phyloP scores from a whole-genome alignment of 2,329 filamentous ascomycete species.

The Ophiostoma ips region DNA sequence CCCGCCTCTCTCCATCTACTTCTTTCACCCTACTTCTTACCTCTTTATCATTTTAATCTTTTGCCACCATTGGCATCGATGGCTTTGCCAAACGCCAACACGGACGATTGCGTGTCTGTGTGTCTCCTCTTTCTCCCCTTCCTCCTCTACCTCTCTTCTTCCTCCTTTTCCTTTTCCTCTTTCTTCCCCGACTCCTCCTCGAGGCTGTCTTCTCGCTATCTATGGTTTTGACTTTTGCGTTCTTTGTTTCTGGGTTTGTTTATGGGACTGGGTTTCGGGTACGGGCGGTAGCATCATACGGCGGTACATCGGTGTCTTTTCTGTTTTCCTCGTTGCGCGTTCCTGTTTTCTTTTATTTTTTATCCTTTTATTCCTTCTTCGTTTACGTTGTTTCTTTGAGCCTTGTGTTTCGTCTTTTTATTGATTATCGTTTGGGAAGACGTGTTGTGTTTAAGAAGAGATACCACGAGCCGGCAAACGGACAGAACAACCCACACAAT shows the following conservation, averaged over 20 bases:
- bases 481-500: slow-evolving; percentile 1
- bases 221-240: not conserved
- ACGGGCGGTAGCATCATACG: not conserved
- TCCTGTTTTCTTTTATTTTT: not conserved
- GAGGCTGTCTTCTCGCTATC: not conserved
- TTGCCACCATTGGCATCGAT: not conserved
- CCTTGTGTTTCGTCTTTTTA: not conserved
- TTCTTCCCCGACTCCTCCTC: too few species aligned
- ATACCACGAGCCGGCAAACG: slow-evolving; percentile 2
- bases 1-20: not conserved
- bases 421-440: not conserved
- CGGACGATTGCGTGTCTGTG: too few species aligned
- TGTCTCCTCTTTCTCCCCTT: too few species aligned
- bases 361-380: not conserved
- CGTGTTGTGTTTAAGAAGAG: slow-evolving; percentile 1
- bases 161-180: too few species aligned
- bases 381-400: not conserved
- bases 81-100: too few species aligned
- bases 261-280: not conserved
- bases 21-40: slow-evolving; percentile 7
- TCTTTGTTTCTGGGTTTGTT: not conserved
- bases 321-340: not conserved
- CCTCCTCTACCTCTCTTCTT: too few species aligned
- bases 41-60: slow-evolving; percentile 5
- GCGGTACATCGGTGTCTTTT: not conserved